phyloP scores from a whole-genome alignment of 2,329 filamentous ascomycete genomes.

The Cladosporium cucumerinum region DNA sequence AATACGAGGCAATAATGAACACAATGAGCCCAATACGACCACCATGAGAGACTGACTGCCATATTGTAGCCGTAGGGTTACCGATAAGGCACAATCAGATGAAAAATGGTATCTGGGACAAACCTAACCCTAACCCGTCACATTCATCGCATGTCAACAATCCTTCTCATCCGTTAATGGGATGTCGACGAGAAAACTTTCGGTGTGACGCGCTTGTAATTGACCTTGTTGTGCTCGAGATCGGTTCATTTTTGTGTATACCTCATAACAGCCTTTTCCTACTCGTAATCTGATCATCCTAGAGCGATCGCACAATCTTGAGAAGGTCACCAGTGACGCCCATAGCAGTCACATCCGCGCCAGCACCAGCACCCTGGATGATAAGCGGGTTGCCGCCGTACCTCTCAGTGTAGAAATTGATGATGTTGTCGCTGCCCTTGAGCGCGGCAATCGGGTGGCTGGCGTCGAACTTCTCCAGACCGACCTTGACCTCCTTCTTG shows the following conservation, averaged over 20 bases:
- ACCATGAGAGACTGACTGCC: too few relatives aligned
- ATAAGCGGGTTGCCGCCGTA: slow-evolving; percentile 90
- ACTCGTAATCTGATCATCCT: neutral
- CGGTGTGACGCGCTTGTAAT: too few relatives aligned
- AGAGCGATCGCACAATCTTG: slow-evolving; percentile 74
- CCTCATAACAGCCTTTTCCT: neutral
- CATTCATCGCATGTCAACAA: too few relatives aligned
- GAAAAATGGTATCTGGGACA: too few relatives aligned
- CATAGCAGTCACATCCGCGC: slow-evolving; percentile 95
- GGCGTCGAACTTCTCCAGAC: slow-evolving; percentile 76
- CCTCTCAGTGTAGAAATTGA: slow-evolving; percentile 95
- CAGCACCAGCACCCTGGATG: slow-evolving; percentile 86
- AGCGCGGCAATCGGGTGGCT: slow-evolving; percentile 89
- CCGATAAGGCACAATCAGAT: too few relatives aligned
- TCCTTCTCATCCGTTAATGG: too few relatives aligned
- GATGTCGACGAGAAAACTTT: too few relatives aligned
- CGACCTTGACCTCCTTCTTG: slow-evolving; percentile 82
- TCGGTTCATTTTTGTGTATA: neutral
- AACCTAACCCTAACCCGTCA: too few relatives aligned
- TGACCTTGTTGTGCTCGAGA: neutral
- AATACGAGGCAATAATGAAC: too few relatives aligned
- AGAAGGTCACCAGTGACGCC: slow-evolving; percentile 91
- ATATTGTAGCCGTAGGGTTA: too few relatives aligned
- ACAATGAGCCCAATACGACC: too few relatives aligned
- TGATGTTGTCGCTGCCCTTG: slow-evolving; percentile 98